These are phyloP conservation scores for Fusarium vanettenii DNA, from an alignment of 2,329 filamentous ascomycete species.

Conservation along the genomic window DNA sequence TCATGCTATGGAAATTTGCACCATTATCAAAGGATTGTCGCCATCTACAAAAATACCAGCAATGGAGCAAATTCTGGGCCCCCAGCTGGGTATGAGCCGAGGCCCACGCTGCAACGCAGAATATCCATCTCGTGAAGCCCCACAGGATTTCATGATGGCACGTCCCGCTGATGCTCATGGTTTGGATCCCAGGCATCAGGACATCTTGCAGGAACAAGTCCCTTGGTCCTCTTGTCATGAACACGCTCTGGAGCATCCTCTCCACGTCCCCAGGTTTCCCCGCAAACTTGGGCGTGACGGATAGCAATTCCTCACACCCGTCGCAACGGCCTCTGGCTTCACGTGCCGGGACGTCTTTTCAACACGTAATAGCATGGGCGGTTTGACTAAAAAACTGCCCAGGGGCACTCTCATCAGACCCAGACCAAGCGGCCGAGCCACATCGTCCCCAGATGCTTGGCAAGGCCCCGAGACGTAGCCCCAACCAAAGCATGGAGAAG, in stretches of 20 bases:
- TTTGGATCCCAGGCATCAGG: slow-evolving; percentile 13
- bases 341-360: slow-evolving; percentile 33
- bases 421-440: slow-evolving; percentile 31
- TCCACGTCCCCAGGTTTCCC: slow-evolving; percentile 44
- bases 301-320: slow-evolving; percentile 18
- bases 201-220: slow-evolving; percentile 4
- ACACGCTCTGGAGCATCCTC: slow-evolving; percentile 16
- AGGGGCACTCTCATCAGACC: slow-evolving; percentile 24
- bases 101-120: slow-evolving; percentile 4
- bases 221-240: slow-evolving; percentile 16
- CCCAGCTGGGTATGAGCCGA: slow-evolving; percentile 17
- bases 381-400: slow-evolving; percentile 40
- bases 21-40: background rate
- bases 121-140: background rate
- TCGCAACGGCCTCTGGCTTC: slow-evolving; percentile 31
- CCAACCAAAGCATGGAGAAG: slow-evolving; percentile 22
- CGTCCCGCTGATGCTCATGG: slow-evolving; percentile 14
- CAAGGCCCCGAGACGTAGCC: slow-evolving; percentile 29
- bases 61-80: slow-evolving; percentile 27
- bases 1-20: background rate
- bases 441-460: slow-evolving; percentile 36
- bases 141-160: slow-evolving; percentile 21
- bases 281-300: slow-evolving; percentile 35
- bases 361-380: slow-evolving; percentile 41
- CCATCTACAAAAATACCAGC: background rate